These are phyloP conservation scores for Kalanchoe fedtschenkoi DNA, from an alignment of 164 flowering plant species.

Conservation along the genomic window DNA sequence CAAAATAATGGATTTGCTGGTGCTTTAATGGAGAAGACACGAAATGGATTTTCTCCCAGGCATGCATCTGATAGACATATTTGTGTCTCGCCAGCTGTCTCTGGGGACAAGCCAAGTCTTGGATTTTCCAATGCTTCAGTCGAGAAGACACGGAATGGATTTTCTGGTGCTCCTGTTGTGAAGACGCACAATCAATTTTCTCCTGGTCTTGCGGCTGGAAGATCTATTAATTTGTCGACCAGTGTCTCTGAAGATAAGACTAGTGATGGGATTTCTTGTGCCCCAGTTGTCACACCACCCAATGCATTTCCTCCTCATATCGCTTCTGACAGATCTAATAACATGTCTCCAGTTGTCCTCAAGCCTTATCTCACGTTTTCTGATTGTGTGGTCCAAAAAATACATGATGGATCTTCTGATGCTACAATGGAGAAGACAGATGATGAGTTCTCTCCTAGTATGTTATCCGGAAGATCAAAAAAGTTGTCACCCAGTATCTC, in stretches of 20 bases:
- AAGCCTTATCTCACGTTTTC: background rate
- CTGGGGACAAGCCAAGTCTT: background rate
- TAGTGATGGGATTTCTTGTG: background rate
- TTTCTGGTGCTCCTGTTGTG: background rate
- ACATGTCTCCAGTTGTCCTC: background rate
- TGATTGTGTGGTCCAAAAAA: background rate
- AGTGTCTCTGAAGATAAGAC: background rate
- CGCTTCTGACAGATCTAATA: background rate
- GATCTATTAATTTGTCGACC: background rate
- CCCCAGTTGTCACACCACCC: background rate
- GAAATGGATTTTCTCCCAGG: slow-evolving; percentile 1
- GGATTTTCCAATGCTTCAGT: background rate
- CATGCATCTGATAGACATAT: slow-evolving; percentile 1
- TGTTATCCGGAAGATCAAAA: background rate
- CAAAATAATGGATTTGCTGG: background rate
- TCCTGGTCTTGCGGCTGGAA: background rate
- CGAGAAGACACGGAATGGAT: background rate
- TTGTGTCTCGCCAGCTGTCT: background rate
- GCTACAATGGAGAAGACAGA: background rate
- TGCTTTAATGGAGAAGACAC: background rate
- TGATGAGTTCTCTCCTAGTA: background rate
- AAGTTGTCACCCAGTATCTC: background rate
- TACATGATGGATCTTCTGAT: background rate
- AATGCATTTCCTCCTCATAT: background rate
- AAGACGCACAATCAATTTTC: background rate